phyloP scores from a whole-genome alignment of 495 filamentous ascomycete genomes.

The Sporormia fimetaria region DNA sequence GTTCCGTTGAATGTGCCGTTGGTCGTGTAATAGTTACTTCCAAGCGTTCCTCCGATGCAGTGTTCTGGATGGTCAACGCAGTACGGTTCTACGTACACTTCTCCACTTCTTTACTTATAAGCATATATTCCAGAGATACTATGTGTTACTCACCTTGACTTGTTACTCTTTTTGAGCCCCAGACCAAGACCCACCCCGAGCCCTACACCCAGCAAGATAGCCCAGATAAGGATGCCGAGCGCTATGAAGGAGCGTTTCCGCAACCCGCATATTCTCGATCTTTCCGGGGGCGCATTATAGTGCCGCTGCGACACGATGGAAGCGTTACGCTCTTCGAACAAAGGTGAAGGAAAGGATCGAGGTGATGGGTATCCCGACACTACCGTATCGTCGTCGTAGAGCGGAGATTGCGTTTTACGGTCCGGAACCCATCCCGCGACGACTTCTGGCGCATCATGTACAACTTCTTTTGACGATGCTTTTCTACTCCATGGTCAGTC shows the following conservation, averaged over 20 bases:
- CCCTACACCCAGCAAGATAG: conserved; percentile 3
- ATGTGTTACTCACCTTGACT: too few relatives aligned
- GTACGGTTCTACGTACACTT: conserved; percentile 3
- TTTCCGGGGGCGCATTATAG: background rate
- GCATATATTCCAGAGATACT: background rate
- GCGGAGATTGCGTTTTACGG: background rate
- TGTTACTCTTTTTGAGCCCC: conserved; percentile 7
- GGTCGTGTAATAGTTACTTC: conserved; percentile 20
- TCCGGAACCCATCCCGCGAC: conserved; percentile 3
- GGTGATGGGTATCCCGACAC: too few relatives aligned
- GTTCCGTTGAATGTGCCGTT: conserved; percentile 33
- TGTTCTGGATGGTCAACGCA: conserved; percentile 14
- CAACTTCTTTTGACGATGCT: conserved; percentile 5
- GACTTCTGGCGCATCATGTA: conserved; percentile 11
- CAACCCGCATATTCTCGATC: conserved; percentile 1
- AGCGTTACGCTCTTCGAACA: conserved; percentile 3
- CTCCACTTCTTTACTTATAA: background rate
- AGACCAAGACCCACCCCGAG: conserved; percentile 9
- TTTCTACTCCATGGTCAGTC: background rate
- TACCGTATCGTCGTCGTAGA: conserved; percentile 5
- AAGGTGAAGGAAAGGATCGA: conserved; percentile 1
- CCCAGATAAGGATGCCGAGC: conserved; percentile 1
- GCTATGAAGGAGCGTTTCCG: conserved; percentile 1
- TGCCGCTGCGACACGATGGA: conserved; percentile 1
- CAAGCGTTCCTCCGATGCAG: conserved; percentile 18